Percentiles rank a stretch among this genome's conserved stretches.
phyloP scores from a whole-genome alignment of 2,329 filamentous ascomycete species.

The Cephalotrichum gorgonifer region DNA sequence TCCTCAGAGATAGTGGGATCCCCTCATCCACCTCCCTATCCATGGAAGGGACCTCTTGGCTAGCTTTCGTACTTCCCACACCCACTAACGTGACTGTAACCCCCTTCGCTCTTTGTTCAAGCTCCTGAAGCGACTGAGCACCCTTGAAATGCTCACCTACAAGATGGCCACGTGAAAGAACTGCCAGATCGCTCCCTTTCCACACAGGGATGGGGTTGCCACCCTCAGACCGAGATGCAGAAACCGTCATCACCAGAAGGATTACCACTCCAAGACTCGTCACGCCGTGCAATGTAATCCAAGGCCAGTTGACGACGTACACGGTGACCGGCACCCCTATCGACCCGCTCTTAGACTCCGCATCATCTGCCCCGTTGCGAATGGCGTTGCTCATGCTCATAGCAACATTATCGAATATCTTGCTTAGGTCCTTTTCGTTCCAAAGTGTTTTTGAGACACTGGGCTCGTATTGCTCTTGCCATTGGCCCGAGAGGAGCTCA shows the following conservation, averaged over 20 bases:
- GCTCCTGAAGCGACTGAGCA: not conserved
- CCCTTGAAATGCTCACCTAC: conserved; percentile 1
- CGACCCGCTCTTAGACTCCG: not conserved
- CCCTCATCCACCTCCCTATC: no score
- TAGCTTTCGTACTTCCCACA: no score
- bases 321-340: conserved; percentile 2
- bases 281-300: no score
- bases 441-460: conserved; percentile 7
- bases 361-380: conserved; percentile 2
- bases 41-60: no score
- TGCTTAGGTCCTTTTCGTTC: not conserved
- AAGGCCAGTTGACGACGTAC: no score
- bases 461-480: conserved; percentile 6
- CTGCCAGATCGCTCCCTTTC: conserved; percentile 10
- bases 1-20: no score
- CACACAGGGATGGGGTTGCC: conserved; percentile 5
- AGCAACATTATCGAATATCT: conserved; percentile 8
- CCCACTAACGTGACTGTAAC: no score
- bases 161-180: conserved; percentile 5
- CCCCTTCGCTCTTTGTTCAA: not conserved
- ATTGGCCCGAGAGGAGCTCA: not conserved
- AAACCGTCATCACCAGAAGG: no score
- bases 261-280: no score
- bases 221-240: conserved; percentile 1
- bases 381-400: conserved; percentile 10